Conservation (phyloP, 2,329 filamentous ascomycete genomes). For the Ilyonectria sp. region DNA sequence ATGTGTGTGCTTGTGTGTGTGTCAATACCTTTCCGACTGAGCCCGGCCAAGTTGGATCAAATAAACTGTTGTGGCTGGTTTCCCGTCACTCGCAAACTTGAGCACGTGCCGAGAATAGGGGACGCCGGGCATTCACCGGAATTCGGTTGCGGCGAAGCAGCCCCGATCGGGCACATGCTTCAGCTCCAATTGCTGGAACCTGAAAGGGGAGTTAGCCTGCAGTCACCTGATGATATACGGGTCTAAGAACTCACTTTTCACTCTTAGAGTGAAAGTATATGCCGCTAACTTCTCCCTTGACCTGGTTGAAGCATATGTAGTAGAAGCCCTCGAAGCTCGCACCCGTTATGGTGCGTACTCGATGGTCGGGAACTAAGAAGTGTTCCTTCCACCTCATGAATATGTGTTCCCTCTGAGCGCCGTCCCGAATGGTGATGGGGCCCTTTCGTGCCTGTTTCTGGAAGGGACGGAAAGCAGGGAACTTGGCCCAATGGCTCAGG, state of each 20-base stretch:
- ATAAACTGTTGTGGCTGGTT: slow-evolving; percentile 23
- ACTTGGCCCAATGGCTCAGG: slow-evolving; percentile 92
- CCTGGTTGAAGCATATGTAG: slow-evolving; percentile 98
- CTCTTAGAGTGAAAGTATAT: slow-evolving; percentile 99
- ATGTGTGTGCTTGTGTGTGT: slow-evolving; percentile 26
- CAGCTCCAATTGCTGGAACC: slow-evolving; percentile 93
- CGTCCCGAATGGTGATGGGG: slow-evolving; percentile 74
- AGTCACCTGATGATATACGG: neutral
- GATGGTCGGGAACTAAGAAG: slow-evolving; percentile 95
- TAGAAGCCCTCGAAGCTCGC: slow-evolving; percentile 99
- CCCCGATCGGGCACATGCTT: slow-evolving; percentile 89
- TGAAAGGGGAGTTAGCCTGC: slow-evolving; percentile 53
- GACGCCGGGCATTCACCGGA: slow-evolving; percentile 60
- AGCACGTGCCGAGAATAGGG: slow-evolving; percentile 6
- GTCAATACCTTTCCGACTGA: slow-evolving; percentile 34
- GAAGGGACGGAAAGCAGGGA: slow-evolving; percentile 87
- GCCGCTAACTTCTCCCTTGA: slow-evolving; percentile 87
- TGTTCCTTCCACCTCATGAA: slow-evolving; percentile 99
- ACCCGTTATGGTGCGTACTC: slow-evolving; percentile 90
- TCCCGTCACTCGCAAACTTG: slow-evolving; percentile 4
- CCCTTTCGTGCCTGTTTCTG: slow-evolving; percentile 71
- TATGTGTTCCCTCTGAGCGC: slow-evolving; percentile 86
- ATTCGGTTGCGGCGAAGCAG: slow-evolving; percentile 90
- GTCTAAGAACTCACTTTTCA: slow-evolving; percentile 81
- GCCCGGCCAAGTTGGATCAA: slow-evolving; percentile 27